A percentile compares a stretch with the other conserved stretches of the same genome.
Conservation (phyloP, 2,329 filamentous ascomycete genomes). For the Myriangium duriaei region DNA sequence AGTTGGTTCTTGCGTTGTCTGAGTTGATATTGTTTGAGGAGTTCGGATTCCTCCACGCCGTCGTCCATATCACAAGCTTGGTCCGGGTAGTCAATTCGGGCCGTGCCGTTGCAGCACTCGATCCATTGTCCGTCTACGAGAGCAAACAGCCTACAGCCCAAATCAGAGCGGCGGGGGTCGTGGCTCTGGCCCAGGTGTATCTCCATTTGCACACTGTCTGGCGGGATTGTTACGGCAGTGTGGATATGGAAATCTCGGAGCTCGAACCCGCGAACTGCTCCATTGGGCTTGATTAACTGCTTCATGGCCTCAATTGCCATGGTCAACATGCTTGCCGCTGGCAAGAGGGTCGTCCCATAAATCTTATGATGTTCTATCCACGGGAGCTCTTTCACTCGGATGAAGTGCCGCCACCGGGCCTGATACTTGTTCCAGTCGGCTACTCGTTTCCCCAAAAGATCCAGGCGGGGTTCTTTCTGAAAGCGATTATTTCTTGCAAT, state of each 20-base stretch:
- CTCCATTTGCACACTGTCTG: neutral
- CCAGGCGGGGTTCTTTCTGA: neutral
- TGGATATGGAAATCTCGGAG: neutral
- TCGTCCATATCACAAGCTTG: too few relatives aligned
- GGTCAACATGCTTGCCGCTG: too few relatives aligned
- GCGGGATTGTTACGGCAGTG: neutral
- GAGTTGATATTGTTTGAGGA: too few relatives aligned
- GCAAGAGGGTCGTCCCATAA: too few relatives aligned
- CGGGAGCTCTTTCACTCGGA: conserved; percentile 29
- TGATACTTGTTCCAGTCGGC: too few relatives aligned
- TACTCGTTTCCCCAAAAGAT: conserved; percentile 1
- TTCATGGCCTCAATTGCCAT: conserved; percentile 14
- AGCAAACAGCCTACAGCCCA: too few relatives aligned
- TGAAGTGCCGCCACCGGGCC: conserved; percentile 1
- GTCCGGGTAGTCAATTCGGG: too few relatives aligned
- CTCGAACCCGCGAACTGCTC: neutral
- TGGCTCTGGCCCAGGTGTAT: neutral
- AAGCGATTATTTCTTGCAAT: neutral
- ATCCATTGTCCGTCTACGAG: too few relatives aligned
- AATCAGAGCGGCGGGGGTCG: too few relatives aligned
- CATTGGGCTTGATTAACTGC: neutral
- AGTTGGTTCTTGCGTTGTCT: too few relatives aligned
- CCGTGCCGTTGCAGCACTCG: too few relatives aligned
- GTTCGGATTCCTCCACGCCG: too few relatives aligned
- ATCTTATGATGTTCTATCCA: conserved; percentile 42